A percentile compares a stretch with the other conserved stretches of the same genome.
Evolutionary conservation across 129 eudicot species (phyloP).

Genomic region (Calendula officinalis): DNA sequence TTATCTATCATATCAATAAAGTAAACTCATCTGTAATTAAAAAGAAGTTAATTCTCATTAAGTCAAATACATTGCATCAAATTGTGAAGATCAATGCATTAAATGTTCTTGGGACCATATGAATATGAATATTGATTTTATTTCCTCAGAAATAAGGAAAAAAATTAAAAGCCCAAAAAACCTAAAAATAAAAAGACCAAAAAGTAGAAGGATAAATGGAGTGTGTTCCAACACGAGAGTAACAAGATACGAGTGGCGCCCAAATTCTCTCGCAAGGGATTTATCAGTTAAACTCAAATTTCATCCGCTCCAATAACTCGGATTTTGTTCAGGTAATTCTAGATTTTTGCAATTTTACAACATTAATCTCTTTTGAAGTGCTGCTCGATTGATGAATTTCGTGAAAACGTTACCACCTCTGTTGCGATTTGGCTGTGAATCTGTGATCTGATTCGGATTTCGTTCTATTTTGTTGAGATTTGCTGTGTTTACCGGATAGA

Average conservation of each 20-base stretch:
- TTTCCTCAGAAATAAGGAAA: background rate
- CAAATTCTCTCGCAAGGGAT: background rate
- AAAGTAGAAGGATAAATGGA: constrained; percentile 10
- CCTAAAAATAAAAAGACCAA: constrained; percentile 1
- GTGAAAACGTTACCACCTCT: background rate
- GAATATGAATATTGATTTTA: background rate
- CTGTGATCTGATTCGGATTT: constrained; percentile 17
- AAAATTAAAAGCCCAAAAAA: background rate
- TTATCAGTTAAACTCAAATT: too few species aligned
- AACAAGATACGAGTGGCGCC: constrained; percentile 18
- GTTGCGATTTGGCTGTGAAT: background rate
- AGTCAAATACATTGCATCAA: too few species aligned
- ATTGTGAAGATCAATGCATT: too few species aligned
- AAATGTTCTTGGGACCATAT: too few species aligned
- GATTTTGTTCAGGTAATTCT: constrained; percentile 16
- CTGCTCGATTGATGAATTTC: constrained; percentile 3
- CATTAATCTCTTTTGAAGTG: background rate
- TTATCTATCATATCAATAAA: too few species aligned
- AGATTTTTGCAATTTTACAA: background rate
- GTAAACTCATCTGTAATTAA: too few species aligned
- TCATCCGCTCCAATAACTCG: background rate
- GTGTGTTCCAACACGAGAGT: constrained; percentile 18
- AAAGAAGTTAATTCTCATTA: too few species aligned
- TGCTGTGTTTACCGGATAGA: background rate
- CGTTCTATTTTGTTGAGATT: constrained; percentile 15